phyloP scores from a whole-genome alignment of 345 rosid species.

The Ricinus communis region DNA sequence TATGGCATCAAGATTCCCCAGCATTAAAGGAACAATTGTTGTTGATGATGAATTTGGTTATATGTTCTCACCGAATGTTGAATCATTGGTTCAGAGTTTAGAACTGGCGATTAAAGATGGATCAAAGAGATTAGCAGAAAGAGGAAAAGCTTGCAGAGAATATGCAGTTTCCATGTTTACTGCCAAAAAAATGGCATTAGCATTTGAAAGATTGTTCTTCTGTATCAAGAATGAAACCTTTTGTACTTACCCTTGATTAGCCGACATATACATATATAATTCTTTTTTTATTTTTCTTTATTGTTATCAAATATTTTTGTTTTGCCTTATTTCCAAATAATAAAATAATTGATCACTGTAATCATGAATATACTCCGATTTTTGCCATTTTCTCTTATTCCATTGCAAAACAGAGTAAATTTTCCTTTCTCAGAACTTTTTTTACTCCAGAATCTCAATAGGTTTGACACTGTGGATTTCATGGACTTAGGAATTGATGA shows the following conservation, averaged over 20 bases:
- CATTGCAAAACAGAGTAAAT: not conserved
- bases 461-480: too few relatives aligned
- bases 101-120: slow-evolving; percentile 65
- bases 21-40: slow-evolving; percentile 79
- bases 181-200: slow-evolving; percentile 85
- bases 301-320: too few relatives aligned
- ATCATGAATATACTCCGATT: too few relatives aligned
- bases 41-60: slow-evolving; percentile 85
- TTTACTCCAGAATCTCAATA: too few relatives aligned
- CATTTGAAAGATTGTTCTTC: slow-evolving; percentile 83
- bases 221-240: slow-evolving; percentile 72
- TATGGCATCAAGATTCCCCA: slow-evolving; percentile 83
- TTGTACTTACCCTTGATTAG: slow-evolving; percentile 50
- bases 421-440: too few relatives aligned
- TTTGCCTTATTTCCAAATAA: not conserved
- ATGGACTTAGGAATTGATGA: too few relatives aligned
- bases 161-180: slow-evolving; percentile 84
- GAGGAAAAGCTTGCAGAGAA: slow-evolving; percentile 62
- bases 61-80: slow-evolving; percentile 83
- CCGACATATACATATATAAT: not conserved
- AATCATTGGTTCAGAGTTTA: slow-evolving; percentile 59
- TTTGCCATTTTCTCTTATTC: not conserved
- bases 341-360: not conserved
- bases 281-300: too few relatives aligned
- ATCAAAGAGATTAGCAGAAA: slow-evolving; percentile 53